These are phyloP conservation scores for Solanum sejunctum DNA, from an alignment of 257 asterid species.

Conservation along the genomic window DNA sequence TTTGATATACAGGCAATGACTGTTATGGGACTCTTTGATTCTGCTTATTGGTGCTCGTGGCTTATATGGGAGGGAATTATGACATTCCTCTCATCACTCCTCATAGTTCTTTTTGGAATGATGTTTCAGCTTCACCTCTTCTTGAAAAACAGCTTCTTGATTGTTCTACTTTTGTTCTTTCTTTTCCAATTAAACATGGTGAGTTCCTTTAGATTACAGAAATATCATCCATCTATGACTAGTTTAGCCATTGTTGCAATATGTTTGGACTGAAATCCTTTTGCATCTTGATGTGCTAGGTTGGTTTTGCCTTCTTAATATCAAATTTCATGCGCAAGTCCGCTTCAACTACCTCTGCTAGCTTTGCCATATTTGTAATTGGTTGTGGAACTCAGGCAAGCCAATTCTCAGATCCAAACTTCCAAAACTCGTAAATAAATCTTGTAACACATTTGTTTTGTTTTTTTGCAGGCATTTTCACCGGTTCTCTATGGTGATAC, in stretches of 20 bases:
- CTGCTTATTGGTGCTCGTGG: constrained; percentile 39
- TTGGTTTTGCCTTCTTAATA: constrained; percentile 22
- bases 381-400: constrained; percentile 23
- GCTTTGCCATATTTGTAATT: constrained; percentile 12
- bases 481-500: background rate
- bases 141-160: constrained; percentile 11
- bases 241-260: background rate
- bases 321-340: constrained; percentile 21
- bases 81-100: constrained; percentile 16
- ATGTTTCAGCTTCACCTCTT: constrained; percentile 17
- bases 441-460: background rate
- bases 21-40: constrained; percentile 32
- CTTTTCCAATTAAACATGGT: constrained; percentile 26
- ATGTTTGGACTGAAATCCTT: background rate
- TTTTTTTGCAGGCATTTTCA: constrained; percentile 9
- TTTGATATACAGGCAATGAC: constrained; percentile 22
- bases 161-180: constrained; percentile 25
- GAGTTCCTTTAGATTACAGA: background rate
- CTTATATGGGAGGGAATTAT: constrained; percentile 24
- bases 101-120: constrained; percentile 24
- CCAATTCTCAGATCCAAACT: background rate
- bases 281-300: constrained; percentile 5
- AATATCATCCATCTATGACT: background rate
- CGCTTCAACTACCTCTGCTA: constrained; percentile 20
- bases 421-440: background rate